phyloP scores from a whole-genome alignment of 2,329 filamentous ascomycete species.

The Aspergillus niger region DNA sequence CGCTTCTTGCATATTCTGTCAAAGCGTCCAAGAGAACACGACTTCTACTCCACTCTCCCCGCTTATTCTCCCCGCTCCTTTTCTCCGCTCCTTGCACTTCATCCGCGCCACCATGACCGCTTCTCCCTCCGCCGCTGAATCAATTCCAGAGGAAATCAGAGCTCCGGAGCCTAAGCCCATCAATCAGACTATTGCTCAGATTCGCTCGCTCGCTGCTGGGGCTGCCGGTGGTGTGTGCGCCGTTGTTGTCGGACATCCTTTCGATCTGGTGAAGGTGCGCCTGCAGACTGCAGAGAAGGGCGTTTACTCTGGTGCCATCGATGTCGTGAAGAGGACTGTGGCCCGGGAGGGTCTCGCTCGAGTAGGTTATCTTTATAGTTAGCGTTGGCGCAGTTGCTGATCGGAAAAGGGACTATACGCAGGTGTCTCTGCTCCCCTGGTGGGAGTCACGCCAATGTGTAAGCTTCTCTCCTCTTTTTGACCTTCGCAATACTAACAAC shows the following conservation, averaged over 20 bases:
- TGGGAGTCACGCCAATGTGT: slow-evolving; percentile 99
- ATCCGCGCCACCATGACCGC: slow-evolving; percentile 32
- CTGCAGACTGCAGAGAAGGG: slow-evolving; percentile 94
- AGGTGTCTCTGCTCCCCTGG: slow-evolving; percentile 91
- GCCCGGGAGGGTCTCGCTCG: slow-evolving; percentile 77
- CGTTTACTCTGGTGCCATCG: slow-evolving; percentile 84
- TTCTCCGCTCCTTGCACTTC: slow-evolving; percentile 7
- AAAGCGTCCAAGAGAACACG: background rate
- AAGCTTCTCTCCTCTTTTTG: slow-evolving; percentile 49
- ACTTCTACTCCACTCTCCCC: background rate
- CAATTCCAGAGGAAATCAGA: slow-evolving; percentile 34
- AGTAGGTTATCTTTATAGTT: slow-evolving; percentile 36
- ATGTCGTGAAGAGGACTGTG: slow-evolving; percentile 86
- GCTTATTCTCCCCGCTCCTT: slow-evolving; percentile 3
- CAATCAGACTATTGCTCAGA: slow-evolving; percentile 58
- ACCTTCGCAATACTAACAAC: slow-evolving; percentile 7
- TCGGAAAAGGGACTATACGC: slow-evolving; percentile 75
- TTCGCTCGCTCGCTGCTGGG: slow-evolving; percentile 83
- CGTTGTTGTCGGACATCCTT: slow-evolving; percentile 92
- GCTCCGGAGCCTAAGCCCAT: slow-evolving; percentile 32
- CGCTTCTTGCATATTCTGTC: background rate
- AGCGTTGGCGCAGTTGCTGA: slow-evolving; percentile 9
- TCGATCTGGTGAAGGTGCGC: slow-evolving; percentile 96
- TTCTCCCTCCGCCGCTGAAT: slow-evolving; percentile 32
- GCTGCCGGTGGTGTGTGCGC: slow-evolving; percentile 93